Percentiles rank a stretch among this genome's conserved stretches.
These are phyloP conservation scores for Parasarocladium wereldwijsianum DNA, from an alignment of 2,329 filamentous ascomycete species.

Conservation along the genomic window DNA sequence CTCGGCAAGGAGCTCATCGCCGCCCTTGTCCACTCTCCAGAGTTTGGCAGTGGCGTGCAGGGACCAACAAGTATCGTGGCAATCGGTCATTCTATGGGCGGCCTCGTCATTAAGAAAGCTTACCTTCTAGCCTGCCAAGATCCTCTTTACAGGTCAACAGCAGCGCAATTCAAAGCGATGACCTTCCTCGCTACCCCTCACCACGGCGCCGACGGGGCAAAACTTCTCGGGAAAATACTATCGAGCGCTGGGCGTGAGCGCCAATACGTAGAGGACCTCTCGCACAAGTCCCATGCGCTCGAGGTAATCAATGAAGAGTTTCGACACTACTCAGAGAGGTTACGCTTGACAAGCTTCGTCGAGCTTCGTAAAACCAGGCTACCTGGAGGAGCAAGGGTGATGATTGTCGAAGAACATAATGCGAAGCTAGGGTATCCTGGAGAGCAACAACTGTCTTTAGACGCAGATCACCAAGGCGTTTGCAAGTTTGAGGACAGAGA, in stretches of 20 bases:
- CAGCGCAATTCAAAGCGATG: slow-evolving; percentile 11
- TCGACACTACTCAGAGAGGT: slow-evolving; percentile 6
- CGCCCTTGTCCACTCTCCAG: slow-evolving; percentile 11
- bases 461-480: slow-evolving; percentile 15
- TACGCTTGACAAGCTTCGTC: slow-evolving; percentile 14
- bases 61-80: slow-evolving; percentile 13
- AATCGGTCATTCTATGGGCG: slow-evolving; percentile 21
- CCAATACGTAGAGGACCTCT: slow-evolving; percentile 11
- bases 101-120: slow-evolving; percentile 18
- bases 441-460: slow-evolving; percentile 12
- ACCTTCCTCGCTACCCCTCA: slow-evolving; percentile 19
- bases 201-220: slow-evolving; percentile 14
- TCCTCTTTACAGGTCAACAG: slow-evolving; percentile 6
- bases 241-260: slow-evolving; percentile 7
- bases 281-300: slow-evolving; percentile 9
- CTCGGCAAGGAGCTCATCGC: slow-evolving; percentile 16
- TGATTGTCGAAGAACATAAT: slow-evolving; percentile 12
- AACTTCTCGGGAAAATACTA: slow-evolving; percentile 12
- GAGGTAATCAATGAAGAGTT: slow-evolving; percentile 14
- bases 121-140: slow-evolving; percentile 13
- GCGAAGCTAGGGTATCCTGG: slow-evolving; percentile 11
- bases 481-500: slow-evolving; percentile 14
- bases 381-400: slow-evolving; percentile 7
- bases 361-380: slow-evolving; percentile 10
- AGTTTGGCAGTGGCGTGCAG: slow-evolving; percentile 6